Conservation (phyloP, 306 rosid genomes). For the Lablab purpureus region DNA sequence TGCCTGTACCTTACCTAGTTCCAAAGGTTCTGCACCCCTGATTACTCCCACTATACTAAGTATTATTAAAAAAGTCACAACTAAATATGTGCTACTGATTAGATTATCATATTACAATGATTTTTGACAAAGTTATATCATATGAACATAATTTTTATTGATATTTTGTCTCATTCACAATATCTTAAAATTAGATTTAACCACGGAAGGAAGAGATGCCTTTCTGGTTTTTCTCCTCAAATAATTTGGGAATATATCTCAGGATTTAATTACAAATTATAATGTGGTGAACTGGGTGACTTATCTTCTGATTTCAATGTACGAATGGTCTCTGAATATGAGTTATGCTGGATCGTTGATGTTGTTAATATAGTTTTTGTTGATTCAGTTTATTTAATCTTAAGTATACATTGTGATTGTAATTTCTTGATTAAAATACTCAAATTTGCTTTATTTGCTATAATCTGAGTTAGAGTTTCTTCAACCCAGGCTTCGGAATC, state of each 20-base stretch:
- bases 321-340: slow-evolving; percentile 26
- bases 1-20: slow-evolving; percentile 21
- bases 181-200: slow-evolving; percentile 26
- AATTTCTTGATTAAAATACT: slow-evolving; percentile 15
- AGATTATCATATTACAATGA: background rate
- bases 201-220: slow-evolving; percentile 10
- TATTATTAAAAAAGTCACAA: slow-evolving; percentile 9
- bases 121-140: slow-evolving; percentile 11
- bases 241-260: slow-evolving; percentile 2
- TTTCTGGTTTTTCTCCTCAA: background rate
- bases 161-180: slow-evolving; percentile 21
- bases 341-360: slow-evolving; percentile 2
- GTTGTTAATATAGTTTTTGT: slow-evolving; percentile 29
- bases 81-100: slow-evolving; percentile 1
- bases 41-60: background rate
- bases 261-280: slow-evolving; percentile 19
- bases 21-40: slow-evolving; percentile 16
- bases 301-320: slow-evolving; percentile 26
- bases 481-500: slow-evolving; percentile 77
- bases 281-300: slow-evolving; percentile 24
- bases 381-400: slow-evolving; percentile 35
- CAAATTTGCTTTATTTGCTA: slow-evolving; percentile 38
- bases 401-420: slow-evolving; percentile 39
- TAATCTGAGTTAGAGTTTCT: slow-evolving; percentile 45
- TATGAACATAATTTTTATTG: slow-evolving; percentile 5